phyloP scores from a whole-genome alignment of 139 green algal species.

The Zygnema cylindricum region DNA sequence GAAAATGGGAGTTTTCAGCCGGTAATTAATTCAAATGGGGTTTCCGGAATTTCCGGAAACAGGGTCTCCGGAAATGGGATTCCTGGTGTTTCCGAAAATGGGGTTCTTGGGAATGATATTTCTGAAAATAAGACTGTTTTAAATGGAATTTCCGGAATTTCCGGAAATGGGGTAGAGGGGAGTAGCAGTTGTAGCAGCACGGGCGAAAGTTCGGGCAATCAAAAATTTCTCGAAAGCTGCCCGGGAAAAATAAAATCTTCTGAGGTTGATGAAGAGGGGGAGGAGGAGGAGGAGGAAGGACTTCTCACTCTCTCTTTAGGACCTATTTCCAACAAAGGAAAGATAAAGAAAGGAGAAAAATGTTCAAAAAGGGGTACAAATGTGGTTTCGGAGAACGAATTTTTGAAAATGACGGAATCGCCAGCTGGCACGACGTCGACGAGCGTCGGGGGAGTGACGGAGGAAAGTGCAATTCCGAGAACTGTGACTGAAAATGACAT shows the following conservation, averaged over 20 bases:
- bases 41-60: no score
- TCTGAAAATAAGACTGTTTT: neutral
- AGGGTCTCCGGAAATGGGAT: neutral
- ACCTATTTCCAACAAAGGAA: neutral
- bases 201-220: neutral
- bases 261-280: neutral
- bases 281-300: neutral
- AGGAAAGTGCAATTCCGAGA: neutral
- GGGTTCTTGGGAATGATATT: neutral
- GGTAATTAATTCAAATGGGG: no score
- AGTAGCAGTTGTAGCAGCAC: neutral
- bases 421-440: neutral
- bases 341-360: no score
- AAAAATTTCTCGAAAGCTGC: neutral
- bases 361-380: no score
- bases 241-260: neutral
- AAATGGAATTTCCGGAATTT: neutral
- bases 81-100: neutral
- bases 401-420: neutral
- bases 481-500: neutral
- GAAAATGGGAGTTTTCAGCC: no score
- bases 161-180: neutral
- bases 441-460: neutral
- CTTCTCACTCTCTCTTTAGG: neutral
- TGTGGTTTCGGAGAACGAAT: neutral